A percentile compares a stretch with the other conserved stretches of the same genome.
These are phyloP conservation scores for Kodamaea restingae DNA, from an alignment of 805 yeast genomes.

Conservation along the genomic window DNA sequence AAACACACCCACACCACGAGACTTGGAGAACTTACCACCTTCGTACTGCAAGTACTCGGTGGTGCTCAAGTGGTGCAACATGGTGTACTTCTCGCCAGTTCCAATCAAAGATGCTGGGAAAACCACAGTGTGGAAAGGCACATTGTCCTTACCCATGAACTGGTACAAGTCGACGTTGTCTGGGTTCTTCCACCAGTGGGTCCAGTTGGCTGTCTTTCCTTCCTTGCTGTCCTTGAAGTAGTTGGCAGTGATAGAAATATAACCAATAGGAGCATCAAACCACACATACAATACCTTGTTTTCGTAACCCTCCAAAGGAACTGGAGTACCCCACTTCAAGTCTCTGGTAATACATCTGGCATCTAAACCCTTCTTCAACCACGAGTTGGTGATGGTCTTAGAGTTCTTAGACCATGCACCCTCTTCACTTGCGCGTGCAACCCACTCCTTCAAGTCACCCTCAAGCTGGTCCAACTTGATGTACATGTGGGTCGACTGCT, in stretches of 20 bases:
- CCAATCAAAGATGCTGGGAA: constrained; percentile 94
- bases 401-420: constrained; percentile 94
- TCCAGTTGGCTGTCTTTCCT: constrained; percentile 45
- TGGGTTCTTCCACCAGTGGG: constrained; percentile 93
- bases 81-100: constrained; percentile 85
- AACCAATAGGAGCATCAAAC: constrained; percentile 98
- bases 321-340: constrained; percentile 97
- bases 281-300: constrained; percentile 95
- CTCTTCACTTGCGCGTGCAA: constrained; percentile 56
- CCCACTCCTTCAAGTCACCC: constrained; percentile 70
- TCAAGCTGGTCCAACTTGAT: constrained; percentile 81
- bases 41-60: constrained; percentile 97
- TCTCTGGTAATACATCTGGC: constrained; percentile 98
- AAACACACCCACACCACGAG: constrained; percentile 97
- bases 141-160: constrained; percentile 99
- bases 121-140: constrained; percentile 97
- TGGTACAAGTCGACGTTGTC: constrained; percentile 85
- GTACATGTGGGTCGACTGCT: constrained; percentile 81
- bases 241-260: constrained; percentile 92
- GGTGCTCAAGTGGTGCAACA: constrained; percentile 83
- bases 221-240: constrained; percentile 47
- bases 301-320: constrained; percentile 80
- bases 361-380: constrained; percentile 90
- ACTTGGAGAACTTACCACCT: constrained; percentile 96
- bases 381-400: constrained; percentile 79